Base-by-base conservation (phyloP, 768 basidiomycete genomes). In the Phaffia australis region DNA sequence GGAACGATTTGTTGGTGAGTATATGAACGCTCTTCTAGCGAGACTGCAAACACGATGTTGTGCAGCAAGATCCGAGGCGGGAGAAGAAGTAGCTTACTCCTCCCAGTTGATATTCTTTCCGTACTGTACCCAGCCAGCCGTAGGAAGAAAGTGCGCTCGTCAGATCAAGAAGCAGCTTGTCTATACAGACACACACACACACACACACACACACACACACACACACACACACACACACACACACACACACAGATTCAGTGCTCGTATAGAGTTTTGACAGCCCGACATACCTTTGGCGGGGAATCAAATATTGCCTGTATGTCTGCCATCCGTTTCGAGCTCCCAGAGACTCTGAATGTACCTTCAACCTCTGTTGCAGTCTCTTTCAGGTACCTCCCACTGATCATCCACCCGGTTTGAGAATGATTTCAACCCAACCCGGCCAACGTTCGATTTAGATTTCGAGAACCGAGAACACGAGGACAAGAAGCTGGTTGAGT, bases 331-430 rank as follows among this genome's bases (percentile, higher is more conserved):
- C 94, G 85, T 76, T 88, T 93, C 68, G 83, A 86, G 49, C 90
- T 93, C n/a, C 94, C 94, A 69, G 85, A 95, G 32, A 98, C 87
- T 57, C 95, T 88, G 76, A 99, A 99, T 0, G 88, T 89, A 21
- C 94, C 94, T 70, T 87, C 84, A 14, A 93, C 84, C 77, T 93
- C 90, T 21, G 93, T 97, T 23, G 90, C 92, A 77, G 88, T 87
- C 78, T 94, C 90, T 75, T 99, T 99, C 66, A 99, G 83, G 79
- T 92, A 87, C 55, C 94, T 78, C 5, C 94, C 94, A 73, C 91
- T 93, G 70, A 25, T 25, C 14, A 2, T 27, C 9, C 16, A 6
- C 21, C 57, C 35, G 11, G 35, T 42, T 42, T 11, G 11, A 42
- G n/a, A 59, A 35, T 69, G 49, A 66, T 35, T 68, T 62, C 32